Evolutionary conservation across 345 rosid species (phyloP), one percentile per base, ranked within the genome.

Genomic region (Corymbia maculata): DNA sequence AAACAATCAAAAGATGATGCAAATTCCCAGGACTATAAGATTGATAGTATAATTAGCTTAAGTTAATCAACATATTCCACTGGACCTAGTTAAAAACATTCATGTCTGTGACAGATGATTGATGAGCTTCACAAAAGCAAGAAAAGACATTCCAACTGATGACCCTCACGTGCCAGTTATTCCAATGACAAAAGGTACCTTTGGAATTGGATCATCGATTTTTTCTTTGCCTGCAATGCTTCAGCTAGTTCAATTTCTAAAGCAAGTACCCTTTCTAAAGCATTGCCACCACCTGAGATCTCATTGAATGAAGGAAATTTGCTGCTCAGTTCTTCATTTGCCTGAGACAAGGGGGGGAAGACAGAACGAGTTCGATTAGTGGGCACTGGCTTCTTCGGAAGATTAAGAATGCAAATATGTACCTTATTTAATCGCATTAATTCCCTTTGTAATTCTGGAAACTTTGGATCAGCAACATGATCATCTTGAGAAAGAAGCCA

Each of bases 171-270:
- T 75, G 84, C 36, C 79, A 64, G 28, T 87, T 87, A 44, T 59
- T 66, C 84, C 42, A 75, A 75, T 42, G 84, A 80, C 50, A 85
- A 52, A 51, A 55, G 85, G 64, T 90, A 98, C 99, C 99, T 97
- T 88, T 98, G 99, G 88, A 96, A 94, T 90, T 93, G 94, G 89
- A 93, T 82, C 89, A 90, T 90, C 61, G 98, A 92, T 91, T 90
- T 95, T 89, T 95, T 94, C 92, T 98, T 96, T 42, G 93, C 91
- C 90, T 94, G 95, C 91, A 98, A 91, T 86, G 98, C 94, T 91
- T 95, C 97, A 52, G 98, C 98, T 86, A 98, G 98, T 90, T 98
- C 98, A 53, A 97, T 92, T 92, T 98, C 99, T 89, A 98, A 91
- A 24, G 99, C 99, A 55, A 98, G 97, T 80, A 98, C 99, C 86